A percentile compares a stretch with the other conserved stretches of the same genome.
These are phyloP conservation scores for Rubroboletus satanas DNA, from an alignment of 768 basidiomycete genomes.

Conservation along the genomic window DNA sequence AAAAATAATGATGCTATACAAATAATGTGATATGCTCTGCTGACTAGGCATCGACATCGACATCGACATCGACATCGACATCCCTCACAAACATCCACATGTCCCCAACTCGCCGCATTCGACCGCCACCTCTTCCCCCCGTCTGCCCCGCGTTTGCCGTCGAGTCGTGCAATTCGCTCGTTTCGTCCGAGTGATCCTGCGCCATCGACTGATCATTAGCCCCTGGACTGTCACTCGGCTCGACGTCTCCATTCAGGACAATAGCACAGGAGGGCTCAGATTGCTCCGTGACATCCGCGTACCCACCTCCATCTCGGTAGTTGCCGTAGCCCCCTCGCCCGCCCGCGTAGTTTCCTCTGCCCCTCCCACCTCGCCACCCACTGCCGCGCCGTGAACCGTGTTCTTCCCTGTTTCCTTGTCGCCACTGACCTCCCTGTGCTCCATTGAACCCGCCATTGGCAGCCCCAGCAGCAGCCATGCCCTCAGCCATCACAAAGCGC, in stretches of 20 bases:
- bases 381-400: conserved; percentile 35
- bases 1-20: conserved; percentile 18
- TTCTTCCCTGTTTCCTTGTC: conserved; percentile 22
- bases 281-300: conserved; percentile 27
- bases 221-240: conserved; percentile 7
- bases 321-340: conserved; percentile 41
- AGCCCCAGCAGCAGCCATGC: conserved; percentile 18
- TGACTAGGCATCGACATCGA: conserved; percentile 23
- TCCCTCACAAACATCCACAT: conserved; percentile 68
- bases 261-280: conserved; percentile 51
- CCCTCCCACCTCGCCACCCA: conserved; percentile 39
- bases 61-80: not conserved
- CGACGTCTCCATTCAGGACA: conserved; percentile 50
- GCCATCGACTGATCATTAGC: not conserved
- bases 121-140: conserved; percentile 37
- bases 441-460: conserved; percentile 14
- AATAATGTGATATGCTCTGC: conserved; percentile 19
- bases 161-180: not conserved
- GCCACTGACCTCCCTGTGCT: conserved; percentile 24
- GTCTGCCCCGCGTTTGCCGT: not conserved
- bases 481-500: conserved; percentile 58
- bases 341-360: conserved; percentile 35
- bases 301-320: conserved; percentile 41
- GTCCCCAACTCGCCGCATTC: conserved; percentile 70
- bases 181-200: conserved; percentile 1